These are phyloP conservation scores for Penicillium diatomitis DNA, from an alignment of 495 filamentous ascomycete species.

Conservation along the genomic window DNA sequence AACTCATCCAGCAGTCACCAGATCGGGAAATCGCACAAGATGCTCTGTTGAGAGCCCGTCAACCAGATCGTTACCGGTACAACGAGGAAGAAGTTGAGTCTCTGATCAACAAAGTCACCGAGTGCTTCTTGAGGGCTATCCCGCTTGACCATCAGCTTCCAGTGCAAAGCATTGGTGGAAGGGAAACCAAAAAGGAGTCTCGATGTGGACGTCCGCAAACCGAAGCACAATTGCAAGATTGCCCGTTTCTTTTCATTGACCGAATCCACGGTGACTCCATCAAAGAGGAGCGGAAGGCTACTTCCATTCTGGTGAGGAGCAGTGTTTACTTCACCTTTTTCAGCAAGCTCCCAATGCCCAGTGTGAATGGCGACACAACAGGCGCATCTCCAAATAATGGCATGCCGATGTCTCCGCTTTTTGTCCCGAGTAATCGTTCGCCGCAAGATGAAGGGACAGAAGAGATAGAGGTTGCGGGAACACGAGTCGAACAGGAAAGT, in stretches of 20 bases:
- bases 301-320: slow-evolving; percentile 3
- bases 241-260: slow-evolving; percentile 8
- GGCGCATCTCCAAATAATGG: not conserved
- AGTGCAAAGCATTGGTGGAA: not conserved
- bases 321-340: slow-evolving; percentile 7
- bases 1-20: slow-evolving; percentile 19
- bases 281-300: not conserved
- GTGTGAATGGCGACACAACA: not conserved
- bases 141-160: slow-evolving; percentile 4
- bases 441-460: not conserved
- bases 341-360: not conserved
- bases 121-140: slow-evolving; percentile 12
- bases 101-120: slow-evolving; percentile 12
- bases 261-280: slow-evolving; percentile 3
- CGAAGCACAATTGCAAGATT: slow-evolving; percentile 3
- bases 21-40: slow-evolving; percentile 23
- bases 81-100: slow-evolving; percentile 12
- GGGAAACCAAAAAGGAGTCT: slow-evolving; percentile 5
- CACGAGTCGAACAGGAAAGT: not conserved
- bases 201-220: slow-evolving; percentile 4
- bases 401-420: slow-evolving; percentile 1
- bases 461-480: not conserved
- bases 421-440: not conserved
- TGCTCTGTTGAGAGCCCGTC: slow-evolving; percentile 21
- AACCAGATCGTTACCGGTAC: slow-evolving; percentile 21